Evolutionary conservation across 352 stramenopile genomes (phyloP).

Genomic region (Aphanomyces cochlioides): DNA sequence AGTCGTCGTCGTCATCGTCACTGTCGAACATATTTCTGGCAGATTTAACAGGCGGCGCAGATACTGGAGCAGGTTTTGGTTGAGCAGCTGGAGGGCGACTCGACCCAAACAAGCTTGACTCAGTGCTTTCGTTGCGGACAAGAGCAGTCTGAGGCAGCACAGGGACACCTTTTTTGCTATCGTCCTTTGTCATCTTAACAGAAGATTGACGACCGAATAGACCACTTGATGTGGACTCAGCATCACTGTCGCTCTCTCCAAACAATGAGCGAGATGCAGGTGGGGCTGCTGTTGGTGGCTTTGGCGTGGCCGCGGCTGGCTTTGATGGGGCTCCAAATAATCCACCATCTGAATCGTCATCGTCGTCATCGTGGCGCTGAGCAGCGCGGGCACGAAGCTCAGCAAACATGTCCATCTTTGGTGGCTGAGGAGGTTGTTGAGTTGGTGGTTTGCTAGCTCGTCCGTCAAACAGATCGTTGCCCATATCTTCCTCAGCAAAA

Average conservation of each 20-base stretch:
- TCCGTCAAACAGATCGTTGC: constrained; percentile 22
- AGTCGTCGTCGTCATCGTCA: constrained; percentile 50
- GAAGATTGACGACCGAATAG: constrained; percentile 43
- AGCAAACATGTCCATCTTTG: constrained; percentile 40
- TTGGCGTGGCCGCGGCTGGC: constrained; percentile 33
- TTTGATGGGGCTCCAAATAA: constrained; percentile 49
- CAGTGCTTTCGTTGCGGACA: not conserved
- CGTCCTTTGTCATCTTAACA: not conserved
- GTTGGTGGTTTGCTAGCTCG: constrained; percentile 1
- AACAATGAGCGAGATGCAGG: constrained; percentile 36
- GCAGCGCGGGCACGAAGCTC: constrained; percentile 42
- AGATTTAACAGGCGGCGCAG: constrained; percentile 7
- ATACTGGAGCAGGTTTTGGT: constrained; percentile 30
- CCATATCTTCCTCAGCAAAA: constrained; percentile 25
- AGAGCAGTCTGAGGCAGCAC: not conserved
- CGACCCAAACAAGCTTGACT: constrained; percentile 28
- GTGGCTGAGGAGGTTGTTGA: constrained; percentile 31
- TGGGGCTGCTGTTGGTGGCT: not conserved
- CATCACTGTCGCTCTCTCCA: constrained; percentile 51
- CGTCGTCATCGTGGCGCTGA: constrained; percentile 32
- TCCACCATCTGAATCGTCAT: constrained; percentile 44
- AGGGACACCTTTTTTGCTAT: not conserved
- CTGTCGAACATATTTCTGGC: constrained; percentile 33
- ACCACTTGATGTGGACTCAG: constrained; percentile 47
- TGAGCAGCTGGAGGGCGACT: constrained; percentile 20